phyloP scores from a whole-genome alignment of 345 rosid species.

The Salix brachista region DNA sequence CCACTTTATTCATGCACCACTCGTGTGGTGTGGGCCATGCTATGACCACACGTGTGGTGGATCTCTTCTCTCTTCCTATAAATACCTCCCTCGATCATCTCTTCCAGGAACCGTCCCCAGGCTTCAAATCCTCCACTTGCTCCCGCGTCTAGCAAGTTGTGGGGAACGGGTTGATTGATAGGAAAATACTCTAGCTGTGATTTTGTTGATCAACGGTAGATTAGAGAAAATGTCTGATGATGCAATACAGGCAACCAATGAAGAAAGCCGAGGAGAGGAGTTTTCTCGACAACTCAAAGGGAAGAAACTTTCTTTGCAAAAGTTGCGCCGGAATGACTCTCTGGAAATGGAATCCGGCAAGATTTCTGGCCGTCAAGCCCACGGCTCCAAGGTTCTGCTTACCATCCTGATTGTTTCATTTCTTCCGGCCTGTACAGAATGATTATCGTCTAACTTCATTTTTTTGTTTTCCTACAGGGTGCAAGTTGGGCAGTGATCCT shows the following conservation, averaged over 20 bases:
- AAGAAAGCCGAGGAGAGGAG: background rate
- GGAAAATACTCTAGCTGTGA: no score
- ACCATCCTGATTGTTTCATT: no score
- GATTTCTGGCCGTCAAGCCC: slow-evolving; percentile 8
- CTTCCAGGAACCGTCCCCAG: no score
- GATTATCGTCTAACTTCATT: no score
- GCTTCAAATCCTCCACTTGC: background rate
- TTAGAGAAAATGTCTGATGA: slow-evolving; percentile 7
- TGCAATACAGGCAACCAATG: background rate
- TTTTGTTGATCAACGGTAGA: no score
- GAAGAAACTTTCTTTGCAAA: slow-evolving; percentile 20
- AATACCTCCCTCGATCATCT: background rate
- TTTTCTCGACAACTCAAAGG: slow-evolving; percentile 12
- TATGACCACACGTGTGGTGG: no score
- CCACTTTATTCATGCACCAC: no score
- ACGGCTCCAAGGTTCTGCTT: slow-evolving; percentile 27
- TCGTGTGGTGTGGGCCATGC: no score
- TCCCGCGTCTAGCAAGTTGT: background rate
- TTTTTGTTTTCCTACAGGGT: background rate
- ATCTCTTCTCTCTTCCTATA: background rate
- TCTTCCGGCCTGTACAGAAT: no score
- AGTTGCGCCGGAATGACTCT: slow-evolving; percentile 36
- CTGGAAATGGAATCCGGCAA: slow-evolving; percentile 42
- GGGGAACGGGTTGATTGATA: no score
- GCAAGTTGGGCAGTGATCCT: slow-evolving; percentile 34